A percentile compares a stretch with the other conserved stretches of the same genome.
phyloP scores from a whole-genome alignment of 352 stramenopile species.

The Globisporangium cylindrosporum region DNA sequence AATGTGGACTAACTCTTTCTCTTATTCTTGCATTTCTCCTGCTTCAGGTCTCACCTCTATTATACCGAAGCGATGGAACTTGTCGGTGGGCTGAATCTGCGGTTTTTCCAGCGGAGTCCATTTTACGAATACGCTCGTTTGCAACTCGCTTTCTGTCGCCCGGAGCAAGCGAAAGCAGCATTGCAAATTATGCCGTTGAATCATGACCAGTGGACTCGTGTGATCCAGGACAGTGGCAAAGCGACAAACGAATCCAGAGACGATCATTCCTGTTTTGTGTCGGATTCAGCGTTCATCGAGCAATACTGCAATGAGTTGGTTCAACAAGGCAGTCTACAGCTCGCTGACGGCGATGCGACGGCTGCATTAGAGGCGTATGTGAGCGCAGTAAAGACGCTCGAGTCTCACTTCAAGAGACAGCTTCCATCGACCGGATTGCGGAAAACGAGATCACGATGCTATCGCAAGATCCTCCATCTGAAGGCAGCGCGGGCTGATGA shows the following conservation, averaged over 20 bases:
- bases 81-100: conserved; percentile 55
- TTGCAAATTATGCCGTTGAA: conserved; percentile 34
- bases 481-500: conserved; percentile 25
- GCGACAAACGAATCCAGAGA: background rate
- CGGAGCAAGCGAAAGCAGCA: conserved; percentile 44
- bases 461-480: conserved; percentile 44
- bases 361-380: conserved; percentile 20
- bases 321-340: conserved; percentile 34
- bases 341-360: conserved; percentile 21
- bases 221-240: background rate
- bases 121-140: conserved; percentile 69
- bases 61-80: conserved; percentile 67
- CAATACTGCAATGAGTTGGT: conserved; percentile 49
- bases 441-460: conserved; percentile 35
- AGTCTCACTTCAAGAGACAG: background rate
- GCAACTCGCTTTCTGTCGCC: conserved; percentile 44
- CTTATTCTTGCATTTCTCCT: background rate
- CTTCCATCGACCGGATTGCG: conserved; percentile 6
- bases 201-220: background rate
- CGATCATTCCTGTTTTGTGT: conserved; percentile 14
- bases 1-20: background rate
- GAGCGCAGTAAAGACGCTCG: conserved; percentile 10
- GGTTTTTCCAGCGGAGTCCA: conserved; percentile 47
- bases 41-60: conserved; percentile 41
- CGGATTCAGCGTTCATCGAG: conserved; percentile 31